Base-by-base conservation (phyloP, 306 rosid genomes). In the Trichosanthes truncata region DNA sequence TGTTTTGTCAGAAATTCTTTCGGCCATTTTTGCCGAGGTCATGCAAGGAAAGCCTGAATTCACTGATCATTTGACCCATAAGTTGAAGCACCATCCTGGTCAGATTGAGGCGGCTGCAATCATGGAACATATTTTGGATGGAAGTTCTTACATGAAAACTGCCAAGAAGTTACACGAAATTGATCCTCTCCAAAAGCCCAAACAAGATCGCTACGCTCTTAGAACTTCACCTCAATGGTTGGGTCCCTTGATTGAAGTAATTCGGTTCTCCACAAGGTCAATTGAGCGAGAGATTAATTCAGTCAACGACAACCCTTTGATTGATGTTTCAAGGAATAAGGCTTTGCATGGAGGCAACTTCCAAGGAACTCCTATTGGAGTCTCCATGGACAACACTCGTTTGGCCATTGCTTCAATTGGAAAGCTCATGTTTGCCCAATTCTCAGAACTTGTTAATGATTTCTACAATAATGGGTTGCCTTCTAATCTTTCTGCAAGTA, bases 41-140 rank as follows among this genome's bases (percentile, higher is more conserved):
- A 94, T 94, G 97, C 94, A 89, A 49, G 97, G 98, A 26, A 92
- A 94, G 83, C 97, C 98, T 0, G 98, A 94, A 46, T 94, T 92
- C 45, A 94, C 97, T 0, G 97, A 94, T 48, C 93, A 94, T 80
- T 87, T 94, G 89, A 92, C 94, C 0, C 98, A 94, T 38, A 94
- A 92, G 38, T 57, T 92, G 60, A 94, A 94, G 80, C 98, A 94
- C 68, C 98, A 94, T 49, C 98, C 98, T 40, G 98, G 98, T 0
- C 98, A 94, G 13, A 94, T 94, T 48, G 98, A 94, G 41, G 97
- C 98, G 7, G 98, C 98, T 6, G 97, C 98, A n/a, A 94, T 94
- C 0, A 94, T 94, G 98, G 98, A 94, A 49, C 97, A 94, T 65
- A 85, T 93, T 85, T 88, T 93, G 80, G 97, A 91, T 40, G 98